These are phyloP conservation scores for Boletus edulis DNA, from an alignment of 768 basidiomycete species.

Conservation along the genomic window DNA sequence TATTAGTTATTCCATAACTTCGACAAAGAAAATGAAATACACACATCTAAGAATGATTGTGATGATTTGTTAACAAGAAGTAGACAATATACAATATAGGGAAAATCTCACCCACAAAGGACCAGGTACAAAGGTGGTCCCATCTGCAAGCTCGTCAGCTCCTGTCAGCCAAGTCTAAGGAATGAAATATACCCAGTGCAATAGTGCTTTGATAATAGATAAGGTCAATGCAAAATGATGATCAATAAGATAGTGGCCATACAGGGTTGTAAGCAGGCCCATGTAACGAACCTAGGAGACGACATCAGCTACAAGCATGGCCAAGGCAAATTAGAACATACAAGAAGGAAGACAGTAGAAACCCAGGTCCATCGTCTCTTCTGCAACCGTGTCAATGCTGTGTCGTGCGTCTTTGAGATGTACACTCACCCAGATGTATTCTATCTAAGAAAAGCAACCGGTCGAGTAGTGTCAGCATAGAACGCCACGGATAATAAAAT, in stretches of 20 bases:
- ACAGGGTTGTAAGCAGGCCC: constrained; percentile 1
- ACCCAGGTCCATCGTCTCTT: constrained; percentile 6
- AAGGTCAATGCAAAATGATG: neutral
- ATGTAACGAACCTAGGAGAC: constrained; percentile 8
- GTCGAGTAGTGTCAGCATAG: neutral
- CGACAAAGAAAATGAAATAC: neutral
- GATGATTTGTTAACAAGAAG: neutral
- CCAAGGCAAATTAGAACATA: neutral
- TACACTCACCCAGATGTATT: constrained; percentile 6
- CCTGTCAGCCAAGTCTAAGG: too few relatives aligned
- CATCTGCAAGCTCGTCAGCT: neutral
- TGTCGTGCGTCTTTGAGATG: neutral
- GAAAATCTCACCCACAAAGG: neutral
- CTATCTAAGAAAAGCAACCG: neutral
- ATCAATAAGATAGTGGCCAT: neutral
- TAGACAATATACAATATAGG: neutral
- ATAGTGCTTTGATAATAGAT: neutral
- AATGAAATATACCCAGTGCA: neutral
- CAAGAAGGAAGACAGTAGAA: constrained; percentile 2
- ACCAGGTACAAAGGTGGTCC: constrained; percentile 1
- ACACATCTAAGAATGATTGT: neutral
- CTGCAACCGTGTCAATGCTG: neutral
- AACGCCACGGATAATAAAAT: neutral
- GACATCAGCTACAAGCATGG: neutral
- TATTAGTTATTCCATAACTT: neutral